Percentiles rank a stretch among this genome's conserved stretches.
phyloP scores from a whole-genome alignment of 495 filamentous ascomycete species.

The Chaetomium fimeti region DNA sequence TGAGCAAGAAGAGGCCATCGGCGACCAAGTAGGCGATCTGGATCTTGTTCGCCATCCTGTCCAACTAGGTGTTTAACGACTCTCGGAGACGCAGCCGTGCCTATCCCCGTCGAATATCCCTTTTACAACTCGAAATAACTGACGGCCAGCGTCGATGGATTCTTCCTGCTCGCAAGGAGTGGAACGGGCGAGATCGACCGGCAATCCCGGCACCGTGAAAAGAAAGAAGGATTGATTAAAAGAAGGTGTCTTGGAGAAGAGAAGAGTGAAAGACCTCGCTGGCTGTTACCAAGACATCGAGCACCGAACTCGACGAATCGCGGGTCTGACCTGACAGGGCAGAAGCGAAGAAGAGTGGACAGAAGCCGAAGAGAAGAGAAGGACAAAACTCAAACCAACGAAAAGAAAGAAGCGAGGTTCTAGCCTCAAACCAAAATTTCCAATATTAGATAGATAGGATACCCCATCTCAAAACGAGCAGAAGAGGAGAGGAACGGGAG shows the following conservation, averaged over 20 bases:
- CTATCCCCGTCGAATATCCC: conserved; percentile 13
- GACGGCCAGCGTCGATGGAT: conserved; percentile 51
- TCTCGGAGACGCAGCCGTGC: conserved; percentile 17
- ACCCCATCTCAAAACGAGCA: conserved; percentile 14
- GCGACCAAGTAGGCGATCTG: conserved; percentile 55
- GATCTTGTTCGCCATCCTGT: conserved; percentile 57
- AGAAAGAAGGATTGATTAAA: conserved; percentile 18
- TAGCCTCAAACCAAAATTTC: conserved; percentile 16
- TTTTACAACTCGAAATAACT: conserved; percentile 19
- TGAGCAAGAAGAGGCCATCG: conserved; percentile 61
- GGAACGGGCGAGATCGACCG: conserved; percentile 36
- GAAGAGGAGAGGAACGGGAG: conserved; percentile 9
- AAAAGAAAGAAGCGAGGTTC: conserved; percentile 17
- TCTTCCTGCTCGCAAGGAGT: conserved; percentile 9
- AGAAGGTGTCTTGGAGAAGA: conserved; percentile 19
- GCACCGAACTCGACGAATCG: not conserved
- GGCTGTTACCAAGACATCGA: conserved; percentile 23
- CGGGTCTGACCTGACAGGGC: conserved; percentile 1
- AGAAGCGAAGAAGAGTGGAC: conserved; percentile 17
- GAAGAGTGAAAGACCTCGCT: conserved; percentile 28
- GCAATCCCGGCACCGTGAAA: conserved; percentile 33
- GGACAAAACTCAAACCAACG: conserved; percentile 14
- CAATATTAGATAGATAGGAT: conserved; percentile 21
- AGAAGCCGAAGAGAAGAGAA: conserved; percentile 16
- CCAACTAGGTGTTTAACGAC: conserved; percentile 6